Evolutionary conservation across 306 rosid species (phyloP).

Genomic region (Purshia tridentata): DNA sequence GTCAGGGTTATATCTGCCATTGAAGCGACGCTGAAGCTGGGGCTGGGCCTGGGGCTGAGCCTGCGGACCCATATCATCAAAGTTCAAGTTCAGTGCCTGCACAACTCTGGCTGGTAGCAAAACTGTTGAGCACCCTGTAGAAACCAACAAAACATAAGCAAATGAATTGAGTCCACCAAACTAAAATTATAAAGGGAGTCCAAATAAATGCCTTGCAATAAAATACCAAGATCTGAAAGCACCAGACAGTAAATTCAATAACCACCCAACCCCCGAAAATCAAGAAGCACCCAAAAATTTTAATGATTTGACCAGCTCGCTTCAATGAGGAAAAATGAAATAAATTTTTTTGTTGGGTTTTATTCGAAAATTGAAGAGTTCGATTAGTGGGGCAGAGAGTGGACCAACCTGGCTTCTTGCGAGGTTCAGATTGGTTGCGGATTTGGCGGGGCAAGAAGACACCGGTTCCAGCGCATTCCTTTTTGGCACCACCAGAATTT

Average conservation of each 20-base stretch:
- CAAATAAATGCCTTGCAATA: background rate
- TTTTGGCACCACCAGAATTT: slow-evolving; percentile 20
- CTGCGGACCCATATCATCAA: slow-evolving; percentile 39
- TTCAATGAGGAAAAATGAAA: background rate
- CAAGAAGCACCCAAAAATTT: background rate
- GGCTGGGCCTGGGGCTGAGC: background rate
- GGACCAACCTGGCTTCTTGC: slow-evolving; percentile 49
- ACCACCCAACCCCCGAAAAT: background rate
- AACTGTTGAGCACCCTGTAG: slow-evolving; percentile 50
- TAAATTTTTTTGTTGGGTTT: background rate
- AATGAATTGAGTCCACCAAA: background rate
- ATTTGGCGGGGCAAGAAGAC: slow-evolving; percentile 73
- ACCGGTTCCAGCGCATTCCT: slow-evolving; percentile 74
- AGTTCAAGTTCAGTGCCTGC: slow-evolving; percentile 56
- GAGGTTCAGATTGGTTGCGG: slow-evolving; percentile 24
- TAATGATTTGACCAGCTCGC: slow-evolving; percentile 3
- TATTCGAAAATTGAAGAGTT: background rate
- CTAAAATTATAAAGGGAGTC: background rate
- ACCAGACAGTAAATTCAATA: background rate
- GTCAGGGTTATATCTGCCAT: slow-evolving; percentile 27
- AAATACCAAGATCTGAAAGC: background rate
- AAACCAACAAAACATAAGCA: background rate
- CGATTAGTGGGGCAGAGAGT: background rate
- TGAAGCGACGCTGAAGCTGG: slow-evolving; percentile 34
- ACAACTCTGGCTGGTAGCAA: slow-evolving; percentile 67